Base-by-base conservation (phyloP, 306 rosid genomes). In the Dalbergia oliveri region DNA sequence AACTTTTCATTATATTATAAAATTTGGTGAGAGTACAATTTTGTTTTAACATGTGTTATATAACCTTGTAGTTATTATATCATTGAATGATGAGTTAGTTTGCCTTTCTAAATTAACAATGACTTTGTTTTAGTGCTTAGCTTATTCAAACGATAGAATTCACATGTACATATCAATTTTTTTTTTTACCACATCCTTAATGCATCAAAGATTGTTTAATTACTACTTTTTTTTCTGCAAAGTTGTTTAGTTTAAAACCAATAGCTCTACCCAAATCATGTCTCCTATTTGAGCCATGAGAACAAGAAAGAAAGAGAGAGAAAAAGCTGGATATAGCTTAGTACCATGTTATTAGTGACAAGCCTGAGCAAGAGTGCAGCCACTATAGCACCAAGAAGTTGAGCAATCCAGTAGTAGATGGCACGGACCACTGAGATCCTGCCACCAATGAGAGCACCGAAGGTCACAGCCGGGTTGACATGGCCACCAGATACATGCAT, bases 391-490 rank as follows among this genome's bases (percentile, higher is more conserved):
- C 94, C 99, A 0, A 95, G 90, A 41, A 95, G 88, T 81, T 95
- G 99, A 84, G 98, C 98, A 47, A 93, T 50, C 98, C 98, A 93
- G 79, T 90, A 95, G 86, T 81, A 95, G 43, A 91, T 3, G 8
- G 97, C 96, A 0, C 93, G 88, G 23, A 95, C n/a, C 1, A 90
- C 92, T 4, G 98, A 95, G 51, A 95, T 85, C 69, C 99, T 89
- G 6, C 97, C 98, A 3, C 98, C 98, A 0, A 95, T 34, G 3
- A 95, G 97, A 51, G 93, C 93, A 65, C 97, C 98, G 7, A 95
- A 91, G 8, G 99, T 95, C 7, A 95, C 97, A 0, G 97, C 99
- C 1, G 99, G 99, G 68, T 95, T 95, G 45, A 95, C 85, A 70
- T 95, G 98, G 19, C 98, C 98, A 7, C 97, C 98, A 2, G 99